Evolutionary conservation across 2,329 filamentous ascomycete genomes (phyloP), one percentile per base, ranked within the genome.

Genomic region (Penicillium sp.): DNA sequence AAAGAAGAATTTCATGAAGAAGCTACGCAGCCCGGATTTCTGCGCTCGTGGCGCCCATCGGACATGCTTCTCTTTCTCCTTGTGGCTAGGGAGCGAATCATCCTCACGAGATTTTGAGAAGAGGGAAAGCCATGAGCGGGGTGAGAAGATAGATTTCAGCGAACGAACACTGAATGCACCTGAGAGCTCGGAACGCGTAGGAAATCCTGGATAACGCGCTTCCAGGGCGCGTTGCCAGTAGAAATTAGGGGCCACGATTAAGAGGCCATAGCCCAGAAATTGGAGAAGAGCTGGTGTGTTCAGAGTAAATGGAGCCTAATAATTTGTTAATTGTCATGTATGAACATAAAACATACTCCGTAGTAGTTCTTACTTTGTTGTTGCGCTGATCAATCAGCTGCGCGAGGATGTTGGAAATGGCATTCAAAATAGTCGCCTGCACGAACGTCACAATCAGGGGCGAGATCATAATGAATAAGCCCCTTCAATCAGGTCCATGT

Each of bases 171-270:
- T 60, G 33, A 61, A 59, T 25, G 53, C 55, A 51, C 57, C 52
- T 7, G 57, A 57, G 48, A 65, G 48, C 53, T 67, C 65, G 4
- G 65, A 61, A 29, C 66, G 62, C 13, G 65, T 61, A 51, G 82
- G 81, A 65, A 84, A 83, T 0, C 88, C 87, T 0, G 92, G 92
- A 69, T 91, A 96, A 4, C 80, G 76, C 6, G 82, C 78, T 75
- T 96, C 92, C 52, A 96, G 82, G 70, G 83, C 90, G 41, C 85
- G 82, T 80, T 96, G 92, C 92, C 91, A 96, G 67, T 90, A 71
- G 70, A 91, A 90, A 76, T 97, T 97, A 44, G 89, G 89, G 3
- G 92, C 91, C 41, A 87, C 89, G 73, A 83, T 88, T 58, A 96
- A 70, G 35, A 90, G 70, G 63, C 87, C 84, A 78, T 88, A 96